Evolutionary conservation across 2,329 filamentous ascomycete genomes (phyloP).

Genomic region (Metarhizium humberi): DNA sequence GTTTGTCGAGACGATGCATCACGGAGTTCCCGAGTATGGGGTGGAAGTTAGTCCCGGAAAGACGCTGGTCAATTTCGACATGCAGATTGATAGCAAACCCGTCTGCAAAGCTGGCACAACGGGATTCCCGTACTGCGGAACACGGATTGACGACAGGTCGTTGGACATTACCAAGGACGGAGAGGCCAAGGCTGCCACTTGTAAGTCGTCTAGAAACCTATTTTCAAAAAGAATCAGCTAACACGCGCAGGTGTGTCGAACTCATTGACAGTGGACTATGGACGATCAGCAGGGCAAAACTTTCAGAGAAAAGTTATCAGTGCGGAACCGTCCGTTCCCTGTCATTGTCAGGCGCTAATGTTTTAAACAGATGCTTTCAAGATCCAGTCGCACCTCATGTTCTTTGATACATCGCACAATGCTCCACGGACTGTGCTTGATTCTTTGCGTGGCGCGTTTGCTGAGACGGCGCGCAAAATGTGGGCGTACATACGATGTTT

Average conservation of each 20-base stretch:
- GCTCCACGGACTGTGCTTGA: constrained; percentile 54
- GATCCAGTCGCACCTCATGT: constrained; percentile 76
- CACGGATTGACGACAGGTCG: constrained; percentile 62
- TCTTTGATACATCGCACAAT: constrained; percentile 75
- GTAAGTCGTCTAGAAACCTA: constrained; percentile 6
- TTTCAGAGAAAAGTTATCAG: constrained; percentile 74
- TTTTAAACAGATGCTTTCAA: constrained; percentile 54
- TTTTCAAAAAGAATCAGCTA: background rate
- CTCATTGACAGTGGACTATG: constrained; percentile 70
- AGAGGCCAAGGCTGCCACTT: constrained; percentile 24
- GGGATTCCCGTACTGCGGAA: constrained; percentile 85
- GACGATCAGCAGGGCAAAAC: constrained; percentile 60
- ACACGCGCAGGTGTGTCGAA: constrained; percentile 41
- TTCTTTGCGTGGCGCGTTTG: constrained; percentile 70
- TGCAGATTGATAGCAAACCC: constrained; percentile 41
- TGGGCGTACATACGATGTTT: constrained; percentile 55
- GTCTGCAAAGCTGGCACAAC: constrained; percentile 34
- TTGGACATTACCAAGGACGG: constrained; percentile 66
- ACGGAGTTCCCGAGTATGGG: constrained; percentile 69
- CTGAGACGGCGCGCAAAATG: constrained; percentile 69
- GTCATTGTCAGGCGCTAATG: background rate
- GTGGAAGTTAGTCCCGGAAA: constrained; percentile 69
- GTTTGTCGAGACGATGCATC: constrained; percentile 76
- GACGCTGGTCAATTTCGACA: constrained; percentile 75
- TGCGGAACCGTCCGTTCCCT: constrained; percentile 23